Evolutionary conservation across 106 monocot species (phyloP), one percentile per base, ranked within the genome.

Genomic region (Dioscorea zingiberensis): DNA sequence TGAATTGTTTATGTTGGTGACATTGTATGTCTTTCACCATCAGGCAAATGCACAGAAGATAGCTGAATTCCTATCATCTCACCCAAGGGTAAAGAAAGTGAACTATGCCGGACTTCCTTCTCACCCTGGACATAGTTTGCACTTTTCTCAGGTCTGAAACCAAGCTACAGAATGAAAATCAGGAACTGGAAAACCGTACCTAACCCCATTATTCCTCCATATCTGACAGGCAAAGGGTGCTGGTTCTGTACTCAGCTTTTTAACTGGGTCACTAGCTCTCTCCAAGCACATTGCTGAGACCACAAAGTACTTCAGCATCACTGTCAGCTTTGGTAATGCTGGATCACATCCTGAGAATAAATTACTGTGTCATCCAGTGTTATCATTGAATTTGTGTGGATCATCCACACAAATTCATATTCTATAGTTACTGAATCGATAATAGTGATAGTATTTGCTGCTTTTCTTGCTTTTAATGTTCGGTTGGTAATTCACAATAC

Each of bases 221-320:
- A 22, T 19, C 54, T 74, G 70, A 47, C 81, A 99, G 98, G 98
- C 98, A 60, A 93, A 87, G 55, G 98, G 98, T 67, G 98, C 98
- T 62, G 98, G 98, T 38, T 93, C 98, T 44, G 93, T 99, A 13
- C 74, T 99, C 9, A 99, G 98, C 71, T 89, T 99, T 75, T 76
- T 80, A 67, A 99, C 98, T 1, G 93, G 93, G 54, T 99, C 89
- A 13, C 47, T 93, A 25, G 71, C 81, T 73, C 93, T 99, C 44
- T 99, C 98, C 25, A 89, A 93, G 71, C 93, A 99, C 59, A 82
- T 99, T 54, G 98, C 65, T 46, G 89, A 99, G 65, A 83, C 66
- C 15, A 87, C 86, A 12, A 84, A 89, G 48, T 89, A 99, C 61
- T 93, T 99, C 69, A 80, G 76, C 54, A 82, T 82, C n/a, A 93